phyloP scores from a whole-genome alignment of 176 grass and related monocot genomes.

The maize (Zea mays) region DNA sequence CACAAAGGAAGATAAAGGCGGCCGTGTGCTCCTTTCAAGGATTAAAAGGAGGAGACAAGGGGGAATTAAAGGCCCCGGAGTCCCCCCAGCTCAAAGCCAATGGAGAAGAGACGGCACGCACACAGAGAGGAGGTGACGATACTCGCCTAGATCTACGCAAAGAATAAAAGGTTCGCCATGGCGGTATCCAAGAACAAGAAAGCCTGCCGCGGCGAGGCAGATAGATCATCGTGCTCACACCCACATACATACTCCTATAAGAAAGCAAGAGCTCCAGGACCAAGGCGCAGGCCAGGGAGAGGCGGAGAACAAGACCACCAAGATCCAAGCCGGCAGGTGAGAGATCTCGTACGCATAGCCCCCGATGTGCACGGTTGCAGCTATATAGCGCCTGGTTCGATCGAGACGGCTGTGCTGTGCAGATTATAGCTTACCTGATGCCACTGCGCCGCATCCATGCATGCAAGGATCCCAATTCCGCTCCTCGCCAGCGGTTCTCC shows the following conservation, averaged over 20 bases:
- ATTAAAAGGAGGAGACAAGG: constrained; percentile 67
- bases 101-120: constrained; percentile 59
- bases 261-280: constrained; percentile 31
- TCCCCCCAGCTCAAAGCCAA: constrained; percentile 59
- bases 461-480: constrained; percentile 47
- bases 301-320: constrained; percentile 31
- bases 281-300: constrained; percentile 29
- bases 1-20: constrained; percentile 59
- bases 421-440: constrained; percentile 56
- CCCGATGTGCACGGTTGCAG: constrained; percentile 7
- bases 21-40: constrained; percentile 87
- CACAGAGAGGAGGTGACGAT: constrained; percentile 42
- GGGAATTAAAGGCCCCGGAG: constrained; percentile 65
- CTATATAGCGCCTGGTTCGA: constrained; percentile 3
- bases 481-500: constrained; percentile 22
- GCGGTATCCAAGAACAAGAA: constrained; percentile 46
- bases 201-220: constrained; percentile 16
- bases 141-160: constrained; percentile 55
- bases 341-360: constrained; percentile 39
- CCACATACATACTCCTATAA: constrained; percentile 4
- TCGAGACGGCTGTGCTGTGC: constrained; percentile 4
- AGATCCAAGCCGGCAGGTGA: constrained; percentile 38
- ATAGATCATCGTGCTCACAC: constrained; percentile 30
- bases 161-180: constrained; percentile 56
- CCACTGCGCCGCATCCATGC: constrained; percentile 89